These are phyloP conservation scores for Penicillium soppii DNA, from an alignment of 495 filamentous ascomycete species.

Conservation along the genomic window DNA sequence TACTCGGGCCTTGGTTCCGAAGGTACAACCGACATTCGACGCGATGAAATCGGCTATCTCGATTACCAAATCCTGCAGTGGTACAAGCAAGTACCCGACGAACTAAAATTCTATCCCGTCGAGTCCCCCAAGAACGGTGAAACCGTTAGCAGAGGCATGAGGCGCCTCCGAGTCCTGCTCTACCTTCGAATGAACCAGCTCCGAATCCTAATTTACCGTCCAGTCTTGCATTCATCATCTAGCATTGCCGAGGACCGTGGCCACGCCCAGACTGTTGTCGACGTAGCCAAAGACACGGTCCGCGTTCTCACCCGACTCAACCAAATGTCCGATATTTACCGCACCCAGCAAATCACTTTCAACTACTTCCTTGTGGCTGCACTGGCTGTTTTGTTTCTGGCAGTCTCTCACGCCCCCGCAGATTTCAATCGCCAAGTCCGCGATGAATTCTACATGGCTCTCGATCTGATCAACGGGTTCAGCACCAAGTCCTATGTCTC, in stretches of 20 bases:
- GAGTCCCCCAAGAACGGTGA: slow-evolving; percentile 44
- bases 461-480: slow-evolving; percentile 79
- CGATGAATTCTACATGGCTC: slow-evolving; percentile 84
- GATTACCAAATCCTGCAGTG: slow-evolving; percentile 78
- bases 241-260: slow-evolving; percentile 71
- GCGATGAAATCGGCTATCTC: slow-evolving; percentile 69
- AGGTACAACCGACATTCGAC: slow-evolving; percentile 52
- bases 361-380: slow-evolving; percentile 85
- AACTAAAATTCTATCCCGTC: slow-evolving; percentile 59
- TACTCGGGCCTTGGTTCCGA: slow-evolving; percentile 52
- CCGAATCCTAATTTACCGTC: slow-evolving; percentile 78
- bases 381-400: slow-evolving; percentile 78
- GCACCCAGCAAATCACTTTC: slow-evolving; percentile 76
- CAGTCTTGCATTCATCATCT: slow-evolving; percentile 72
- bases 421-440: slow-evolving; percentile 72
- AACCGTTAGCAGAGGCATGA: slow-evolving; percentile 44
- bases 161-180: slow-evolving; percentile 53
- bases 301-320: slow-evolving; percentile 71
- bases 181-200: slow-evolving; percentile 79
- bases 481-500: slow-evolving; percentile 76
- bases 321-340: slow-evolving; percentile 77
- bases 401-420: slow-evolving; percentile 75
- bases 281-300: slow-evolving; percentile 79
- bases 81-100: slow-evolving; percentile 64
- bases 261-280: slow-evolving; percentile 69